Percentiles rank a stretch among this genome's conserved stretches.
Evolutionary conservation across 257 asterid species (phyloP).

Genomic region (Mitragyna speciosa): DNA sequence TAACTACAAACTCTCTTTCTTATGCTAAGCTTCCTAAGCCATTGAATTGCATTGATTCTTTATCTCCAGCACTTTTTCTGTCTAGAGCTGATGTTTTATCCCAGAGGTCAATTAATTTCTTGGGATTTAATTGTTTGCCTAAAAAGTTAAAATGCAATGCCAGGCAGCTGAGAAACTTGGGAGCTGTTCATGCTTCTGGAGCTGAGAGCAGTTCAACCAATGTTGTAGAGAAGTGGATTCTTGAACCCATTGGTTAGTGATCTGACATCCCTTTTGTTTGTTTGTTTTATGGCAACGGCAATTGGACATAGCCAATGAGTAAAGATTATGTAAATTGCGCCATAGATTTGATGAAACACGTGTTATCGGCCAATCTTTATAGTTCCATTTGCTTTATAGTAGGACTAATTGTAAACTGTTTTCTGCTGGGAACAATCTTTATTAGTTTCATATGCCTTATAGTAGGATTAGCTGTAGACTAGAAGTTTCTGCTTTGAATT

Average conservation of each 20-base stretch:
- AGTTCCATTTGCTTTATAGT: not conserved
- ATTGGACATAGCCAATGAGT: not conserved
- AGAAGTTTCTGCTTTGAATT: not conserved
- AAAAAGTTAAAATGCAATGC: slow-evolving; percentile 43
- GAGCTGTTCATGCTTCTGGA: slow-evolving; percentile 50
- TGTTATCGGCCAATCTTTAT: not conserved
- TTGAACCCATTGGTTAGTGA: slow-evolving; percentile 67
- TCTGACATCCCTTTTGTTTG: not conserved
- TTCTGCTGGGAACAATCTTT: too few species aligned
- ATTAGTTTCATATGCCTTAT: not conserved
- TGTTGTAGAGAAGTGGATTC: slow-evolving; percentile 65
- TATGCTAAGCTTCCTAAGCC: slow-evolving; percentile 16
- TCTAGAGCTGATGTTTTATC: slow-evolving; percentile 26
- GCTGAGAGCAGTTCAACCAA: slow-evolving; percentile 34
- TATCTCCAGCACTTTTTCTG: slow-evolving; percentile 22
- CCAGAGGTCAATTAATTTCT: slow-evolving; percentile 35
- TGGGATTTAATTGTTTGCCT: slow-evolving; percentile 48
- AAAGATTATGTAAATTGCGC: not conserved
- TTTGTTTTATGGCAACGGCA: not conserved
- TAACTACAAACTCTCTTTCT: slow-evolving; percentile 5
- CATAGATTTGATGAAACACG: too few species aligned
- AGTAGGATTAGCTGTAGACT: not conserved
- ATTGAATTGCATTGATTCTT: slow-evolving; percentile 10
- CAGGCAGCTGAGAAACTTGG: slow-evolving; percentile 44
- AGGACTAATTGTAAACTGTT: not conserved